Evolutionary conservation across 768 basidiomycete species (phyloP), one percentile per base, ranked within the genome.

Genomic region (Pisolithus microcarpus): DNA sequence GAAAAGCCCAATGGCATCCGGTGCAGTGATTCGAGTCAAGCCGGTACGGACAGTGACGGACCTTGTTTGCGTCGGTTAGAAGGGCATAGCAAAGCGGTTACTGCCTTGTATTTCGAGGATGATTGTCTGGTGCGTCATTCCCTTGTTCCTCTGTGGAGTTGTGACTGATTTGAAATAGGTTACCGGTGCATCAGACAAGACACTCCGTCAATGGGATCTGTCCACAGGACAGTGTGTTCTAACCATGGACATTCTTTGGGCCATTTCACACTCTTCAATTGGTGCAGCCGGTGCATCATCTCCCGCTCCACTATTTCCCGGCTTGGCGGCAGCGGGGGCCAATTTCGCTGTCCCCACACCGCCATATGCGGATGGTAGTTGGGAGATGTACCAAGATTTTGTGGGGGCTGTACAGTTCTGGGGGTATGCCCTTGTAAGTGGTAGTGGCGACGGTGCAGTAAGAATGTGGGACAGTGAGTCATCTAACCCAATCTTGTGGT

Each of bases 191-290:
- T 92, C 91, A 4, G 96, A 99, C 72, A 97, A 97, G 70, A 99
- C 96, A 0, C 77, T 99, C 49, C 89, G 96, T 3, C 95, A 98
- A 65, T 99, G 96, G 96, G 96, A 98, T 64, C 80, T 98, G 49
- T 81, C 80, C 18, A 98, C 96, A 0, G 96, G 95, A 7, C 96
- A 98, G 74, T 99, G 96, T 68, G 86, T 98, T 43, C 85, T 96
- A 75, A 95, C 95, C 21, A 99, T 99, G 96, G 96, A 99, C 68
- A 96, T 99, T 56, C 82, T 99, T 23, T 99, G 96, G 96, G 96
- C 95, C 2, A 95, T 98, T 58, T 92, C 91, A 9, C 95, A 98
- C 68, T 84, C 92, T 3, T 76, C 84, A 37, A 64, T 71, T 23
- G 61, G 74, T 10, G 65, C 66, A 15, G 63, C 77, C 19, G 70